Base-by-base conservation (phyloP, 331 rosid species). In the Malus hybrid region DNA sequence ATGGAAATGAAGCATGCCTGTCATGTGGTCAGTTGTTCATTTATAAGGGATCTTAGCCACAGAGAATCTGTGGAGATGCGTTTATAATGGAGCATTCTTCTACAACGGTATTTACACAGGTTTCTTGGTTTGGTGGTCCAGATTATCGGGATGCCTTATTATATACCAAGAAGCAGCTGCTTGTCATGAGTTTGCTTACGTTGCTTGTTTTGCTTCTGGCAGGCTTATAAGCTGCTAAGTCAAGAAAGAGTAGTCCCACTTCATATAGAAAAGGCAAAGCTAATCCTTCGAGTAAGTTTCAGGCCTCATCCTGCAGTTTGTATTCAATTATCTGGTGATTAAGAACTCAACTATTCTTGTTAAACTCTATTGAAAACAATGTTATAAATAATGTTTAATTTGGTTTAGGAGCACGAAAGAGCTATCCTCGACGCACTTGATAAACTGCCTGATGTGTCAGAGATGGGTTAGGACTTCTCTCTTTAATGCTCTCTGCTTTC, bases 391-490 rank as follows among this genome's bases (percentile, higher is more conserved):
- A 32, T 10, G 0, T 31, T 16, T 65, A 33, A 16, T 65, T 65
- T 32, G 69, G 46, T 65, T 9, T 32, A 65, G 69, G 67, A 36
- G 22, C 76, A 22, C 0, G 76, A 72, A 36, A 34, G 76, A 11
- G 55, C 14, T 34, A 57, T 72, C 55, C 24, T 72, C 24, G 56
- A 72, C 24, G 76, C 67, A 72, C 67, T 72, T 20, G 67, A 28
- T 8, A 22, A 33, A 24, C 55, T 72, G 56, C 67, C 67, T 36
- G 33, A 22, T 34, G 67, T 65, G 46, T 65, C 44, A 65, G 46
- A 32, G 19, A 22, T 32, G 27, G 46, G 69, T 65, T 1, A 32
- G 69, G 69, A 7, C 48, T 65, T 65, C 4, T 65, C 14, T 65
- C 44, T 1, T 32, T 5, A 65, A 65, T 65, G 15, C 68, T 31